A percentile compares a stretch with the other conserved stretches of the same genome.
Conservation (phyloP, 148 eudicot genomes). For the Vaccinium myrtillus region DNA sequence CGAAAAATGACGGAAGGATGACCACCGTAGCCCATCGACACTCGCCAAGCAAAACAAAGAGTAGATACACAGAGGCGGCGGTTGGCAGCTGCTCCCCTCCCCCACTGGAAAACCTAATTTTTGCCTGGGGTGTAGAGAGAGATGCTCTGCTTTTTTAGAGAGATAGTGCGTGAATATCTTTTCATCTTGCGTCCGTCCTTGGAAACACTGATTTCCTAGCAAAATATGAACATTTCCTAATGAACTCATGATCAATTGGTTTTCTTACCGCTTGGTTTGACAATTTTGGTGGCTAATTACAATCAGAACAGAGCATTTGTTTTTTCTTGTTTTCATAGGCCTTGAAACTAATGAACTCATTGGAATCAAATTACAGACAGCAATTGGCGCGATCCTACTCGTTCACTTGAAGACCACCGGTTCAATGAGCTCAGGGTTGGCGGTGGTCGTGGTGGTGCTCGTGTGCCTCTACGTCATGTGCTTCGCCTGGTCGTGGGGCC, state of each 20-base stretch:
- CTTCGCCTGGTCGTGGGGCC: slow-evolving; percentile 63
- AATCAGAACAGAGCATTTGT: neutral
- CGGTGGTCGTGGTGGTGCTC: slow-evolving; percentile 44
- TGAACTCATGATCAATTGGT: neutral
- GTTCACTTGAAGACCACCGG: slow-evolving; percentile 32
- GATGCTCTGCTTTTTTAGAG: too few species aligned
- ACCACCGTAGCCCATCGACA: too few species aligned
- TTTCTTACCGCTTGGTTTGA: neutral
- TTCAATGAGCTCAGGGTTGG: slow-evolving; percentile 27
- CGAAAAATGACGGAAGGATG: too few species aligned
- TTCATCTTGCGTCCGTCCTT: too few species aligned
- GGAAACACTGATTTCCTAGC: neutral
- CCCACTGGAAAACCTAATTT: too few species aligned
- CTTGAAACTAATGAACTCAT: neutral
- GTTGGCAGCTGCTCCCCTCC: too few species aligned
- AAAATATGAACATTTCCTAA: neutral
- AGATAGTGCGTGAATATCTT: too few species aligned
- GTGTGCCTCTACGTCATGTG: slow-evolving; percentile 60
- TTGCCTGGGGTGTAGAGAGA: too few species aligned
- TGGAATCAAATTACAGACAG: slow-evolving; percentile 27
- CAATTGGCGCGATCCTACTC: slow-evolving; percentile 45
- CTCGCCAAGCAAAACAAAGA: too few species aligned
- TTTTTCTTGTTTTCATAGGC: neutral
- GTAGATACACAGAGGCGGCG: too few species aligned
- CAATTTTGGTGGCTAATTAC: neutral